Conservation (phyloP, 2,329 filamentous ascomycete species). For the Aspergillus sp. region DNA sequence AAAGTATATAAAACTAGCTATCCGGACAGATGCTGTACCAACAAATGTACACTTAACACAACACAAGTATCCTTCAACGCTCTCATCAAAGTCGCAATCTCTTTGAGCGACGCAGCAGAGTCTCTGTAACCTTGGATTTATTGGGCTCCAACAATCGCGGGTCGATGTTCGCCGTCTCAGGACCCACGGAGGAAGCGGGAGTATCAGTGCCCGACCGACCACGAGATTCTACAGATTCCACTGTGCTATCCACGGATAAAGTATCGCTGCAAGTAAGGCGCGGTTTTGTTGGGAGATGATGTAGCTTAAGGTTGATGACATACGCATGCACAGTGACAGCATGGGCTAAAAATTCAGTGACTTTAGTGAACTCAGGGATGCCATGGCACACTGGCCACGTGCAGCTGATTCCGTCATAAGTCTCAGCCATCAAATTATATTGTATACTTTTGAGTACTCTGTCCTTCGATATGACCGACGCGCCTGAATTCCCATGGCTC, state of each 20-base stretch:
- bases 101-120: conserved; percentile 8
- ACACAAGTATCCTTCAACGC: not conserved
- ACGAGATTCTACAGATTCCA: conserved; percentile 16
- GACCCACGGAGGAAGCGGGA: conserved; percentile 24
- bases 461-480: no score
- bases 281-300: conserved; percentile 16
- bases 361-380: no score
- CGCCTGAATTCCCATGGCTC: no score
- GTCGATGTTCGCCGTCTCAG: conserved; percentile 24
- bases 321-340: conserved; percentile 21
- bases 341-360: conserved; percentile 28
- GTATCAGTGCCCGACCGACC: conserved; percentile 19
- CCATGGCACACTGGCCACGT: no score
- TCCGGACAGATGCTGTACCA: not conserved
- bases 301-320: conserved; percentile 24
- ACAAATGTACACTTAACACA: not conserved
- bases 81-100: conserved; percentile 2
- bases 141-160: conserved; percentile 19
- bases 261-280: conserved; percentile 14
- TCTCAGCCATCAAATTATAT: no score
- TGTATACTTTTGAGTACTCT: no score
- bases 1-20: not conserved
- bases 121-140: conserved; percentile 1
- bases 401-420: no score
- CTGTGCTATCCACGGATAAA: not conserved